Conservation (phyloP, 176 grass and related monocot genomes). For the Oryza meridionalis region DNA sequence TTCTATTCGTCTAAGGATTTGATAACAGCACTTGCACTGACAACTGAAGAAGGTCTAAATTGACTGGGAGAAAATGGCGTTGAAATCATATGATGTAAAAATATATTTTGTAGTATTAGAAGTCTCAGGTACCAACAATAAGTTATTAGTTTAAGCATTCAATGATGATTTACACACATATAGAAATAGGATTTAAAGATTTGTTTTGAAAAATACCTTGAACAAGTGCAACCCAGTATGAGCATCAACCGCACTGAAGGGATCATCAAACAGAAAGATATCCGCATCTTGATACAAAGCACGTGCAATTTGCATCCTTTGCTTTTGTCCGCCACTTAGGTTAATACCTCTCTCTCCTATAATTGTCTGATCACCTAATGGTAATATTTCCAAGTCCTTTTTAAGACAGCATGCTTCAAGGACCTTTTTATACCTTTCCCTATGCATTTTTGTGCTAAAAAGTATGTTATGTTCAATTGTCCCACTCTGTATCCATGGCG, state of each 20-base stretch:
- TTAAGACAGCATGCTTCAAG: slow-evolving; percentile 64
- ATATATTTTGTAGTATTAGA: background rate
- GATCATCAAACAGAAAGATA: slow-evolving; percentile 80
- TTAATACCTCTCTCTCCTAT: slow-evolving; percentile 87
- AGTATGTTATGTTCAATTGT: slow-evolving; percentile 67
- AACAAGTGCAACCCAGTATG: slow-evolving; percentile 66
- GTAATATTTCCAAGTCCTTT: slow-evolving; percentile 61
- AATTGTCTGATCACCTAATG: slow-evolving; percentile 64
- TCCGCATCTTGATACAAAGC: slow-evolving; percentile 79
- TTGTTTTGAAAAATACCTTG: slow-evolving; percentile 44
- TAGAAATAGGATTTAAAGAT: background rate
- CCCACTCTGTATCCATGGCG: slow-evolving; percentile 80
- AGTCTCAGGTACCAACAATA: background rate
- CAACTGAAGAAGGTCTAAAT: background rate
- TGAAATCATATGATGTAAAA: background rate
- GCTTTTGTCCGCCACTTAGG: slow-evolving; percentile 77
- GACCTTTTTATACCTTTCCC: slow-evolving; percentile 46
- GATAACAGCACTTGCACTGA: no score
- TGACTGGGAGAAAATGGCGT: background rate
- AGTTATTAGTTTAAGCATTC: background rate
- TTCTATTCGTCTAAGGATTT: no score
- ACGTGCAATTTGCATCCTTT: slow-evolving; percentile 68
- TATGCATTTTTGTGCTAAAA: slow-evolving; percentile 47
- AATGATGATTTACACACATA: background rate
- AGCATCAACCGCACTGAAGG: slow-evolving; percentile 76